Conservation (phyloP, 371 early-diverging fungal genomes). For the Gilbertella persicaria region DNA sequence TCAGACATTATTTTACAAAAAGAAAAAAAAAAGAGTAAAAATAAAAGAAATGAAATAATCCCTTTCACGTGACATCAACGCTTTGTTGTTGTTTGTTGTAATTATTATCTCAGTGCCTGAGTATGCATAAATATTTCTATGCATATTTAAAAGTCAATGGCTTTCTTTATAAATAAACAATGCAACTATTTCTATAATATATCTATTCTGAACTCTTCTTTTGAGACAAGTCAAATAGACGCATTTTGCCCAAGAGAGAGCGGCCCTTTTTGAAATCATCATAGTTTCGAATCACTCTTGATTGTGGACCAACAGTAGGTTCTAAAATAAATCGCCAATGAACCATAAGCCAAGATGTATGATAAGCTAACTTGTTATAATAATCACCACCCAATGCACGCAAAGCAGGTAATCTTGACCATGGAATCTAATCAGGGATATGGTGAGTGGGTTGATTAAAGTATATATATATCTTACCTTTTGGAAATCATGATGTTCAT, state of each 20-base stretch:
- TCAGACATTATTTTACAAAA: conserved; percentile 64
- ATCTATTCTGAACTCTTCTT: background rate
- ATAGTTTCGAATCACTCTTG: conserved; percentile 75
- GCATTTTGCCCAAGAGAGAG: conserved; percentile 43
- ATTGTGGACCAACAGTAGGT: conserved; percentile 59
- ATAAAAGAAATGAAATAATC: conserved; percentile 4
- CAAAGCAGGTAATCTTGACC: conserved; percentile 86
- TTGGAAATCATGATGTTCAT: conserved; percentile 97
- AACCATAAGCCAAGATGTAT: conserved; percentile 89
- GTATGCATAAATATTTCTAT: no score
- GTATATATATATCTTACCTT: conserved; percentile 39
- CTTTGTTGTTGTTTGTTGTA: no score
- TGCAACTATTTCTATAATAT: background rate
- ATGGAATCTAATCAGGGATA: conserved; percentile 66
- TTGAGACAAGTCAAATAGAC: conserved; percentile 6
- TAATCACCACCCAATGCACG: conserved; percentile 86
- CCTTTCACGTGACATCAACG: no score
- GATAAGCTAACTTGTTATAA: conserved; percentile 84
- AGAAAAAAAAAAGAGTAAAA: conserved; percentile 3
- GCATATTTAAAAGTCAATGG: no score
- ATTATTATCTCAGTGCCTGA: no score
- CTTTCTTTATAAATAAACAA: no score
- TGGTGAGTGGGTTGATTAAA: background rate
- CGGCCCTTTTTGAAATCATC: conserved; percentile 72
- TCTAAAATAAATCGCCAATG: conserved; percentile 78